Conservation (phyloP, 768 basidiomycete genomes). For the Lactarius deliciosus region DNA sequence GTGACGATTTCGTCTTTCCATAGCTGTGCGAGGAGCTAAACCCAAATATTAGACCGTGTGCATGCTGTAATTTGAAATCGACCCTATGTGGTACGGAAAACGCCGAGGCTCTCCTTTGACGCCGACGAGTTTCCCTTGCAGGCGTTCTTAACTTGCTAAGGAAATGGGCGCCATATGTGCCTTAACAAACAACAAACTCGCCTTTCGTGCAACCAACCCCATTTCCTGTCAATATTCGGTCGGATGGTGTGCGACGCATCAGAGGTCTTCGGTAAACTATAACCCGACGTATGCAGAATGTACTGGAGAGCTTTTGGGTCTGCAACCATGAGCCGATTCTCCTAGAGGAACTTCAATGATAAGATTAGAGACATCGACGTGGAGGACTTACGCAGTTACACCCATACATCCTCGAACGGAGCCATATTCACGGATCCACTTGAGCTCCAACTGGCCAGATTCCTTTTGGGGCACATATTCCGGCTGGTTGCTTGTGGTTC, state of each 20-base stretch:
- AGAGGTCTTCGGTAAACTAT: constrained; percentile 33
- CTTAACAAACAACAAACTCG: constrained; percentile 10
- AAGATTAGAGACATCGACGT: background rate
- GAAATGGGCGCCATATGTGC: background rate
- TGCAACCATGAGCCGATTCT: no score
- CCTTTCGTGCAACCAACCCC: constrained; percentile 29
- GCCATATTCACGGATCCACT: constrained; percentile 36
- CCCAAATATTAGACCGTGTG: no score
- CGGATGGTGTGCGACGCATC: constrained; percentile 22
- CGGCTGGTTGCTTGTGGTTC: constrained; percentile 31
- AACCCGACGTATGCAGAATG: no score
- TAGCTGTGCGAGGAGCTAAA: no score
- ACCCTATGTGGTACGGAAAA: constrained; percentile 26
- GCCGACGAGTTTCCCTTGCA: background rate
- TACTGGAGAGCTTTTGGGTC: constrained; percentile 36
- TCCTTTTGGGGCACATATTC: no score
- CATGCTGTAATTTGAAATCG: constrained; percentile 31
- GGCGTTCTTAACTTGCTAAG: background rate
- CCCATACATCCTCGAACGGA: constrained; percentile 23
- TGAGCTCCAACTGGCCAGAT: constrained; percentile 32
- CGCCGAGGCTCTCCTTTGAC: constrained; percentile 36
- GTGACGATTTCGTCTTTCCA: no score
- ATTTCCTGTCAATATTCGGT: constrained; percentile 27
- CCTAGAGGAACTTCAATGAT: background rate
- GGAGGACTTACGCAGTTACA: constrained; percentile 20